A percentile compares a stretch with the other conserved stretches of the same genome.
These are phyloP conservation scores for Monosporascus sp. DNA, from an alignment of 2,329 filamentous ascomycete genomes.

Conservation along the genomic window DNA sequence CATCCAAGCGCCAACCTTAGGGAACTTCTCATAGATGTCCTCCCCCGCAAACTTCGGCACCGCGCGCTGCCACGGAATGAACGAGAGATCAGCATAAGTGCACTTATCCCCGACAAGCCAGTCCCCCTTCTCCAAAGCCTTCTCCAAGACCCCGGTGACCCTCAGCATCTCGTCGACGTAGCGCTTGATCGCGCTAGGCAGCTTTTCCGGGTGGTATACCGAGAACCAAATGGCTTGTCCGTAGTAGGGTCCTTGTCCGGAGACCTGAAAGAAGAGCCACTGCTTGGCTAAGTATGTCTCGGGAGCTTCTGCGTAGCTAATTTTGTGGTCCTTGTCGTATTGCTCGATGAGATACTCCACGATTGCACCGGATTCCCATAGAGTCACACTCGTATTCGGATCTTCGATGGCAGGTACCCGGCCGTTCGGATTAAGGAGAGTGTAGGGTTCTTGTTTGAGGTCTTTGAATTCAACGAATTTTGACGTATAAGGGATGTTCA, in stretches of 20 bases:
- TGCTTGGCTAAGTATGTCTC: constrained; percentile 12
- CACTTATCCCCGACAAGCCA: constrained; percentile 5
- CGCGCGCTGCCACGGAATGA: too few relatives aligned
- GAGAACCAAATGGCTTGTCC: constrained; percentile 4
- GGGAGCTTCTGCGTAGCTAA: constrained; percentile 12
- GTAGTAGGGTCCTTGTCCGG: constrained; percentile 6
- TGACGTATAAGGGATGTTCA: constrained; percentile 28
- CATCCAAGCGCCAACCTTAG: too few relatives aligned
- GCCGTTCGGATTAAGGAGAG: constrained; percentile 29
- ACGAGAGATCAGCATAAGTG: too few relatives aligned
- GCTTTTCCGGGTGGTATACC: background rate
- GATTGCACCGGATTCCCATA: constrained; percentile 21
- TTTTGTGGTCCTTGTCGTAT: constrained; percentile 17
- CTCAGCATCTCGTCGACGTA: constrained; percentile 4
- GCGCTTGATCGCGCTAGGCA: constrained; percentile 2
- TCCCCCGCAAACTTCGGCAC: too few relatives aligned
- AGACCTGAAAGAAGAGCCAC: constrained; percentile 6
- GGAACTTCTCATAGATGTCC: too few relatives aligned
- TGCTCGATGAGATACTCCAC: constrained; percentile 18
- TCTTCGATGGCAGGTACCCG: constrained; percentile 25
- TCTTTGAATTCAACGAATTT: constrained; percentile 14
- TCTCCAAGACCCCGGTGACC: background rate
- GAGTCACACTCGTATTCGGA: constrained; percentile 27
- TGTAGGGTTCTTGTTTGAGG: constrained; percentile 20
- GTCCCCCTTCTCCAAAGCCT: too few relatives aligned